These are phyloP conservation scores for Sugiyamaella neomexicana DNA, from an alignment of 1,139 yeast genomes.

Conservation along the genomic window DNA sequence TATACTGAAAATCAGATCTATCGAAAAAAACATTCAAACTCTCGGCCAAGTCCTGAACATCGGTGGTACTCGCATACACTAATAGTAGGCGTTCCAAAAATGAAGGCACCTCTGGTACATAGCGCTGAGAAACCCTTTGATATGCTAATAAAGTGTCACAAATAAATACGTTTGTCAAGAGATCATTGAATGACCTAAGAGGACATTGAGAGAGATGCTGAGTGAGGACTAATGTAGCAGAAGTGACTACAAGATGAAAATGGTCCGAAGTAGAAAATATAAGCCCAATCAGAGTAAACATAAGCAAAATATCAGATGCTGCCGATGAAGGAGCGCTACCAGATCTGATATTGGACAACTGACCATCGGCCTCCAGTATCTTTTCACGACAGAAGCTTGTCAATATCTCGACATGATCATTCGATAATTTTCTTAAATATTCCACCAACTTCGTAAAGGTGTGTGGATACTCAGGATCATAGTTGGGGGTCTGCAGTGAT, in stretches of 20 bases:
- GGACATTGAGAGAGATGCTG: constrained; percentile 62
- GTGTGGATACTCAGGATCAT: constrained; percentile 27
- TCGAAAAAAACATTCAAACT: constrained; percentile 2
- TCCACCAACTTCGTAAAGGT: constrained; percentile 51
- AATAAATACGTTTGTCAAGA: constrained; percentile 58
- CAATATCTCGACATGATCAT: constrained; percentile 62
- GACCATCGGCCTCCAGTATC: constrained; percentile 51
- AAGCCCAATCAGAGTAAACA: constrained; percentile 69
- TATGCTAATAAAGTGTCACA: constrained; percentile 65
- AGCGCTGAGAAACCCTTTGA: constrained; percentile 78
- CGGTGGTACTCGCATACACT: not conserved
- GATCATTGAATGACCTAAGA: constrained; percentile 42
- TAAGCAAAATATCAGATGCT: constrained; percentile 52
- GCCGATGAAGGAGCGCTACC: not conserved
- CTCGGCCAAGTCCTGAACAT: not conserved
- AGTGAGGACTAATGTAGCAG: constrained; percentile 70
- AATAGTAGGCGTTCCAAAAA: constrained; percentile 58
- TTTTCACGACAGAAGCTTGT: constrained; percentile 57
- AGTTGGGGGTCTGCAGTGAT: constrained; percentile 35
- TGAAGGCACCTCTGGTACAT: constrained; percentile 71
- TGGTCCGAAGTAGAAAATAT: constrained; percentile 94
- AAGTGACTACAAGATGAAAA: constrained; percentile 87
- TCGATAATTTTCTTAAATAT: constrained; percentile 60
- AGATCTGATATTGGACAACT: constrained; percentile 41
- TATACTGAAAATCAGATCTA: constrained; percentile 9